phyloP scores from a whole-genome alignment of 805 yeast species.

The Saccharomycopsis babjevae region DNA sequence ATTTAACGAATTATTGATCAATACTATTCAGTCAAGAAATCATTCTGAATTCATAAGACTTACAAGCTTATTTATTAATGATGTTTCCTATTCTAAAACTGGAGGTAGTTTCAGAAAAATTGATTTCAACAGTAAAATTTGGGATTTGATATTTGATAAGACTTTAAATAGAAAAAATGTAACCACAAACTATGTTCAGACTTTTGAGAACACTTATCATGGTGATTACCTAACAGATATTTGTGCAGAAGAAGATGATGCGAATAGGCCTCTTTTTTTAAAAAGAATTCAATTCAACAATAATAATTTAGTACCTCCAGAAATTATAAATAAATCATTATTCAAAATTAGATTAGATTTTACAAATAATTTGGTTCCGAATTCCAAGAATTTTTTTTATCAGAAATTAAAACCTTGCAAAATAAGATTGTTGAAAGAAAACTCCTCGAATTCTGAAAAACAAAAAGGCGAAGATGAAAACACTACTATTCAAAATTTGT shows the following conservation, averaged over 20 bases:
- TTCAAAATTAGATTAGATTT: neutral
- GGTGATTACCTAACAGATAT: neutral
- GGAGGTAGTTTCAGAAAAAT: neutral
- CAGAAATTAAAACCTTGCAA: neutral
- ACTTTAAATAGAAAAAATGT: neutral
- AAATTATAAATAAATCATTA: neutral
- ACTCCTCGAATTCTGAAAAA: neutral
- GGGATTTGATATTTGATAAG: neutral
- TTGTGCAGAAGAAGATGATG: neutral
- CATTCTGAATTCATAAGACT: neutral
- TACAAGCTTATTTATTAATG: neutral
- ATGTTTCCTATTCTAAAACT: neutral
- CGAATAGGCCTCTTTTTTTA: neutral
- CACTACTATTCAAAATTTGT: neutral
- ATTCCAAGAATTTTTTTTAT: neutral
- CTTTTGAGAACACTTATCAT: constrained; percentile 2
- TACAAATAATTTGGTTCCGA: neutral
- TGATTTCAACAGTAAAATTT: neutral
- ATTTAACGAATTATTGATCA: neutral
- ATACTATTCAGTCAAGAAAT: neutral
- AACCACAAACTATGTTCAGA: constrained; percentile 1
- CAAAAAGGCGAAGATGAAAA: neutral
- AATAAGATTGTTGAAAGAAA: neutral
- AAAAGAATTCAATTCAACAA: neutral
- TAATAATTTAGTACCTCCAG: neutral